phyloP scores from a whole-genome alignment of 208 protist species.

The Phytomonas francai region DNA sequence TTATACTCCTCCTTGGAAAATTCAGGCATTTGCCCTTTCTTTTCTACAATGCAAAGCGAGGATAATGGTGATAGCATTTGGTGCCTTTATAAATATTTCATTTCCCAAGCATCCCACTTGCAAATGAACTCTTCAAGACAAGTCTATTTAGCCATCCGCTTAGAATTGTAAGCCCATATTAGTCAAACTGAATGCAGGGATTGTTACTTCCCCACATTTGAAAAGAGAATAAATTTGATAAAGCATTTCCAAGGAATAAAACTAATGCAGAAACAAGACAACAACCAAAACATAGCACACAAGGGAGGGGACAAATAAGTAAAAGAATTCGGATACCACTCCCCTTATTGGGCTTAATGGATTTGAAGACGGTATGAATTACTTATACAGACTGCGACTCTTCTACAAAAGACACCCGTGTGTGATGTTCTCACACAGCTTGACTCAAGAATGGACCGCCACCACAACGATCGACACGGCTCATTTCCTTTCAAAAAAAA shows the following conservation, averaged over 20 bases:
- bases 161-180: constrained; percentile 2
- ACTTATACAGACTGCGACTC: not conserved
- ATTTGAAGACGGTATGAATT: not conserved
- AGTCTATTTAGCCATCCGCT: not conserved
- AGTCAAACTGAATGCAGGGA: not conserved
- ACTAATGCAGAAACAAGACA: not conserved
- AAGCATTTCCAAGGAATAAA: not conserved
- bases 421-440: not conserved
- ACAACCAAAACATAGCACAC: not conserved
- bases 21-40: not conserved
- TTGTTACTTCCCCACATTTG: not conserved
- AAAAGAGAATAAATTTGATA: not conserved
- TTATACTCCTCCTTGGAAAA: not conserved
- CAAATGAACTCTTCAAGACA: not conserved
- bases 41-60: not conserved
- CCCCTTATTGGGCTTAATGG: not conserved
- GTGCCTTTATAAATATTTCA: not conserved
- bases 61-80: not conserved
- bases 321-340: not conserved
- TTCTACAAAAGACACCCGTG: not conserved
- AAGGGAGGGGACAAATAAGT: not conserved
- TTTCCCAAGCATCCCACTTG: not conserved
- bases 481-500: not conserved
- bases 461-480: not conserved
- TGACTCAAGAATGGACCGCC: not conserved